Evolutionary conservation across 768 basidiomycete species (phyloP), one percentile per base, ranked within the genome.

Genomic region (Leucocoprinus leucothites): DNA sequence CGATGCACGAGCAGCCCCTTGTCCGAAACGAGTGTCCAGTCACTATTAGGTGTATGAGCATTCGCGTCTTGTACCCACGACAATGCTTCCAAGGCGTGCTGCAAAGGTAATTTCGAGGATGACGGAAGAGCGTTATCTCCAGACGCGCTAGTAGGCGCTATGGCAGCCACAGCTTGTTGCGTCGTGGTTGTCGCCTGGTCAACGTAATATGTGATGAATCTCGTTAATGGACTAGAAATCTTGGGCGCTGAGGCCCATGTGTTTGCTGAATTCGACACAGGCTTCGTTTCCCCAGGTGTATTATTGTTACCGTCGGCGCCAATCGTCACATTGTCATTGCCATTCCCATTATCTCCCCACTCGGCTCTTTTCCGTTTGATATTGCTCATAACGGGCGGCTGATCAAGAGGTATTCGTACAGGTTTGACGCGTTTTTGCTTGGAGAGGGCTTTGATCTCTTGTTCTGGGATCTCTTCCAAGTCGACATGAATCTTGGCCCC

Each of bases 341-440:
- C 58, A n/a, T 69, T 74, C 2, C 69, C 66, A 52, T 82, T 82
- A 1, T 77, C 80, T 60, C 81, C 82, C 87, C 87, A 89, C 58
- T 92, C 90, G 19, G 82, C 86, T 51, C 78, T 80, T 40, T 87
- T 78, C 61, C 81, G 77, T 40, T 87, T 78, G 54, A 91, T 85
- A 42, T 79, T 84, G 26, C 85, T 76, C 51, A 90, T 71, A 2
- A 94, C 91, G 3, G 87, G 91, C 0, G 94, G 95, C 61, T 95
- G 94, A 68, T 99, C 97, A 18, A 99, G 78, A 2, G 97, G 95
- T 49, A 95, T 86, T 31, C 96, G 82, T 2, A 75, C 73, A 3
- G 93, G 91, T 68, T 92, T 92, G 47, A 93, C 76, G 8, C 96
- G 82, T 70, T 95, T 98, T 75, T 84, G 83, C 69, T 87, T 90